Evolutionary conservation across 768 basidiomycete genomes (phyloP), one percentile per base, ranked within the genome.

Genomic region (Leccinum aurantiacum): DNA sequence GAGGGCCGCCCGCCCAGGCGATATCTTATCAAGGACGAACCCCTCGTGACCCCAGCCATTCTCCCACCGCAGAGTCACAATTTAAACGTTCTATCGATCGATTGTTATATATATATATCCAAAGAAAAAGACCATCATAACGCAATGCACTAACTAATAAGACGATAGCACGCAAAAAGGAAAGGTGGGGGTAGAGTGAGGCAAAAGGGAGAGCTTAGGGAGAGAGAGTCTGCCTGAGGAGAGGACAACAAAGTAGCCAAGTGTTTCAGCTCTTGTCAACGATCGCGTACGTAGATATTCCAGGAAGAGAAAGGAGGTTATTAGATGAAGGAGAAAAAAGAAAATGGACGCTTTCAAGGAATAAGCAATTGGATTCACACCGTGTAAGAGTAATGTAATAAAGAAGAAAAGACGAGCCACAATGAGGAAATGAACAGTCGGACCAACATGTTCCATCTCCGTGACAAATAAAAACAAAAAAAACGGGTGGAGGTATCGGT

Each of bases 401-500:
- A 5, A 47, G 14, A 33, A 14, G 3, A 3, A 17, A 11, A 46
- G 13, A 38, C n/a, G 52, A 56, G 27, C 52, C 10, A 14, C 8
- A 27, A 37, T 38, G n/a, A 58, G 56, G 24, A 27, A 55, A 54
- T 51, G 56, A 49, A 64, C 55, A 33, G 55, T 31, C 15, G 17
- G 33, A 58, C 35, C 27, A 27, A 53, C 53, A 25, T 62, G 55
- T 66, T 33, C 60, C 65, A 59, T 57, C 53, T 52, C 51, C 31
- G n/a, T 31, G 11, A 57, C 29, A 44, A 57, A 58, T 48, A 31
- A 27, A 50, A 46, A 46, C 15, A 49, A 41, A 46, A 51, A 51
- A 62, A 60, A 59, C 6, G 54, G 37, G 60, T 70, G 50, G 38
- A 63, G 67, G 60, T 71, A 65, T 73, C 65, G 71, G 63, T 69